Base-by-base conservation (phyloP, 2,329 filamentous ascomycete genomes). In the Clarireedia monteithiana region DNA sequence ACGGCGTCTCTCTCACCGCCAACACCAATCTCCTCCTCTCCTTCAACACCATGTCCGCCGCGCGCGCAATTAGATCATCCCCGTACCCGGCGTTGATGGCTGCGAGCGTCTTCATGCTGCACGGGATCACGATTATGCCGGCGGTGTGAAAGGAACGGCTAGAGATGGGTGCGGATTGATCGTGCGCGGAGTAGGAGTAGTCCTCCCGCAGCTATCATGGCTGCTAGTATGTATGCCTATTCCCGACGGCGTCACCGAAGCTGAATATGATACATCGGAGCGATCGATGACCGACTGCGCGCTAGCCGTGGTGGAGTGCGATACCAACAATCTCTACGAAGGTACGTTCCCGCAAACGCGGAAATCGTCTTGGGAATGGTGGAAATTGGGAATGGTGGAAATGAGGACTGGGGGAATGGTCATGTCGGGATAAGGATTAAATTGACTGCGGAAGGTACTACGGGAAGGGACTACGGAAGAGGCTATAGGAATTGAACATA, bases 251-350 rank as follows among this genome's bases (percentile, higher is more conserved):
- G 67, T 79, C 0, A 73, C 71, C 0, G 78, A 80, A 62, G 72
- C 71, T 3, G 75, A 69, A 1, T 80, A 78, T 52, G 69, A 1
- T 80, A 78, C 51, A 68, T 79, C 5, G 77, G 77, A 1, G 71
- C 76, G 0, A 67, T 80, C 76, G 0, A 67, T 80, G 53, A 69
- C 69, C 1, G 76, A 77, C 2, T 57, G 64, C 0, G 66, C 77
- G 0, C 55, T 80, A 5, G 73, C 80, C 34, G 60, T 80, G 0
- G 73, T 77, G 38, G 79, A 78, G 59, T 79, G 77, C 54, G 77
- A 80, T n/a, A 76, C 72, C 0, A 80, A 76, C 55, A 68, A 73
- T 24, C 62, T 80, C 0, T 62, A 69, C n/a, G n/a, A n/a, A n/a
- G n/a, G n/a, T n/a, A n/a, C 3, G 76, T 80, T 1, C 77, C 78